A percentile compares a stretch with the other conserved stretches of the same genome.
Conservation (phyloP, 352 stramenopile species). For the Plasmopara viticola region DNA sequence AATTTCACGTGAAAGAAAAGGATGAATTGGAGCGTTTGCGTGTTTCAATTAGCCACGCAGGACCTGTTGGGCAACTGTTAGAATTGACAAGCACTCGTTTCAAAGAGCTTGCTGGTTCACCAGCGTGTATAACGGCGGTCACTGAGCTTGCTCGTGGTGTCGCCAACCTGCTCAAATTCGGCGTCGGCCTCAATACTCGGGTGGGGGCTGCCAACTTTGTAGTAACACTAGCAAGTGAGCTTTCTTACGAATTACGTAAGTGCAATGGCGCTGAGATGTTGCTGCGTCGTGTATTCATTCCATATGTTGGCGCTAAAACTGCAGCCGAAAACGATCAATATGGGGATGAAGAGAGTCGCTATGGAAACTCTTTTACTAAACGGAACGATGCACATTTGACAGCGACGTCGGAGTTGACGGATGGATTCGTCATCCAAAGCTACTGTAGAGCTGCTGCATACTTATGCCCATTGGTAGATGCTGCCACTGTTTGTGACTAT, state of each 20-base stretch:
- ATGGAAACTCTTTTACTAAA: conserved; percentile 20
- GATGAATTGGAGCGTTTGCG: conserved; percentile 72
- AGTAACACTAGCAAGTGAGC: conserved; percentile 51
- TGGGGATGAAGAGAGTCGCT: conserved; percentile 53
- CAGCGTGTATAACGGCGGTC: conserved; percentile 43
- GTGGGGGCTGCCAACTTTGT: conserved; percentile 77
- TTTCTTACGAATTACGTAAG: conserved; percentile 69
- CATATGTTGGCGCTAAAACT: conserved; percentile 50
- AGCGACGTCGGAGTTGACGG: conserved; percentile 29
- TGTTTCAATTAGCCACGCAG: conserved; percentile 67
- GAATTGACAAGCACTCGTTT: conserved; percentile 51
- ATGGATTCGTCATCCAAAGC: conserved; percentile 62
- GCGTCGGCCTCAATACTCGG: conserved; percentile 75
- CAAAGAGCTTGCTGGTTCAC: conserved; percentile 38
- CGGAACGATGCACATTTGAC: conserved; percentile 7
- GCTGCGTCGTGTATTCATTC: conserved; percentile 46
- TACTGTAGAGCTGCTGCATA: conserved; percentile 75
- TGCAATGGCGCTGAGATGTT: conserved; percentile 53
- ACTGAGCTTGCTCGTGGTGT: conserved; percentile 45
- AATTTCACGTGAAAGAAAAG: conserved; percentile 84
- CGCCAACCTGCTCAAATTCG: conserved; percentile 56
- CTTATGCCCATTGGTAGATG: conserved; percentile 52
- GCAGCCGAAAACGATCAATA: conserved; percentile 68
- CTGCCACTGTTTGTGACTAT: conserved; percentile 38
- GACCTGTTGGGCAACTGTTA: conserved; percentile 67